A percentile compares a stretch with the other conserved stretches of the same genome.
Evolutionary conservation across 2,329 filamentous ascomycete species (phyloP).

Genomic region (Fusarium guadeloupense): DNA sequence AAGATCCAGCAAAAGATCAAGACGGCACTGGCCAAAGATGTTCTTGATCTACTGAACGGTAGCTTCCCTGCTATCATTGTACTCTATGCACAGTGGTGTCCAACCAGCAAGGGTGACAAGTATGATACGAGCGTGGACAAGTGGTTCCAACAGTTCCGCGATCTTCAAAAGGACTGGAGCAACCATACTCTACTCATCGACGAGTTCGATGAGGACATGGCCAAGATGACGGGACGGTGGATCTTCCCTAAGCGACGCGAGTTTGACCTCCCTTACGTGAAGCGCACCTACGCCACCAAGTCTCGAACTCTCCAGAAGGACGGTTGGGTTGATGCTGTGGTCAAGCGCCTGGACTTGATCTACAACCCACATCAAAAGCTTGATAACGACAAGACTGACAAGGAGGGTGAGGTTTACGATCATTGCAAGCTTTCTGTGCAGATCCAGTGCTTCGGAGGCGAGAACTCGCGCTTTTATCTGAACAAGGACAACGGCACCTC

Average conservation of each 20-base stretch:
- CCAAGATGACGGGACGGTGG: constrained; percentile 55
- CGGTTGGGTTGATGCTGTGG: constrained; percentile 49
- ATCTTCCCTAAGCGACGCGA: constrained; percentile 57
- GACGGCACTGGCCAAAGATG: constrained; percentile 48
- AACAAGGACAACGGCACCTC: constrained; percentile 58
- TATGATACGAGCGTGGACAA: constrained; percentile 47
- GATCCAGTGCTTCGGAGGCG: constrained; percentile 57
- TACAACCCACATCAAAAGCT: constrained; percentile 27
- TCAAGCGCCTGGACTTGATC: constrained; percentile 30
- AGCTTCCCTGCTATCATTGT: constrained; percentile 54
- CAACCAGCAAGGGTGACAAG: constrained; percentile 48
- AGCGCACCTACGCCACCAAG: constrained; percentile 56
- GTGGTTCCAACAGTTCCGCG: constrained; percentile 54
- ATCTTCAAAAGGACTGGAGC: constrained; percentile 45
- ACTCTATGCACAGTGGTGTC: constrained; percentile 60
- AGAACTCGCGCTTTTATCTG: constrained; percentile 51
- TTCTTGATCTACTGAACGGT: constrained; percentile 49
- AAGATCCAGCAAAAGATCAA: constrained; percentile 48
- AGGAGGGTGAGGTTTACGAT: constrained; percentile 39
- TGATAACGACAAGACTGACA: constrained; percentile 4
- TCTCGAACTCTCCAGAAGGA: constrained; percentile 52
- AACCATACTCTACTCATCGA: constrained; percentile 36
- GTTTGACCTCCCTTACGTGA: constrained; percentile 59
- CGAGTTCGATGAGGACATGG: constrained; percentile 55
- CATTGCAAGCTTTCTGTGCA: constrained; percentile 56